These are phyloP conservation scores for Xylariaceae sp. DNA, from an alignment of 2,329 filamentous ascomycete species.

Conservation along the genomic window DNA sequence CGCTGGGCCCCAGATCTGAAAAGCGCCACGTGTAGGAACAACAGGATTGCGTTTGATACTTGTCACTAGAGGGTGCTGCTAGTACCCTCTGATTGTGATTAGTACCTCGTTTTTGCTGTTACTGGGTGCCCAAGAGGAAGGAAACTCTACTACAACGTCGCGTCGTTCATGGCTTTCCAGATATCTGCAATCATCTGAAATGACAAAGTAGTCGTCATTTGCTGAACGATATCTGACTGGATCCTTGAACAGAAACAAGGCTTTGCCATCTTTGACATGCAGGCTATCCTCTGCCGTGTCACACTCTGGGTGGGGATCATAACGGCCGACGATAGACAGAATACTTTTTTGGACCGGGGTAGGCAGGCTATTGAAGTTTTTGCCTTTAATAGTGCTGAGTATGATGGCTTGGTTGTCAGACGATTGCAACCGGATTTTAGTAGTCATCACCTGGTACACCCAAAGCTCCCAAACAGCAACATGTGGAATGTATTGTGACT, in stretches of 20 bases:
- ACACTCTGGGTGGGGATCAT: slow-evolving; percentile 23
- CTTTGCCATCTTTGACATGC: slow-evolving; percentile 9
- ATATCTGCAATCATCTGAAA: slow-evolving; percentile 26
- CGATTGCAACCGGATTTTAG: slow-evolving; percentile 12
- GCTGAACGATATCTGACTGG: slow-evolving; percentile 16
- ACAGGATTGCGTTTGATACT: background rate
- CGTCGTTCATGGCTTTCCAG: slow-evolving; percentile 32
- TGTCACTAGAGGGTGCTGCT: background rate
- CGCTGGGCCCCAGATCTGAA: no score
- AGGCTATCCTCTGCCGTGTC: slow-evolving; percentile 31
- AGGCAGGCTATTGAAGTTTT: slow-evolving; percentile 4
- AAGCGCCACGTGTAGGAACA: slow-evolving; percentile 2
- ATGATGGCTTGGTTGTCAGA: background rate
- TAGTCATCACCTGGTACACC: slow-evolving; percentile 8
- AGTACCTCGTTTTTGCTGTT: background rate
- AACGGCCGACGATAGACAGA: slow-evolving; percentile 13
- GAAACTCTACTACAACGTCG: slow-evolving; percentile 25
- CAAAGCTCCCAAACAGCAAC: slow-evolving; percentile 16
- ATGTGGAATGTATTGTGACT: slow-evolving; percentile 1
- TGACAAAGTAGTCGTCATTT: slow-evolving; percentile 27
- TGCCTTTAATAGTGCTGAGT: background rate
- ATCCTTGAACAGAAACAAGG: slow-evolving; percentile 32
- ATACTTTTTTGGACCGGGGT: slow-evolving; percentile 3
- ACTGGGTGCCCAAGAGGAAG: slow-evolving; percentile 10
- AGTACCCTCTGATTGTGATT: slow-evolving; percentile 10